Conservation (phyloP, 1,139 yeast genomes). For the Candida pseudocylindracea region DNA sequence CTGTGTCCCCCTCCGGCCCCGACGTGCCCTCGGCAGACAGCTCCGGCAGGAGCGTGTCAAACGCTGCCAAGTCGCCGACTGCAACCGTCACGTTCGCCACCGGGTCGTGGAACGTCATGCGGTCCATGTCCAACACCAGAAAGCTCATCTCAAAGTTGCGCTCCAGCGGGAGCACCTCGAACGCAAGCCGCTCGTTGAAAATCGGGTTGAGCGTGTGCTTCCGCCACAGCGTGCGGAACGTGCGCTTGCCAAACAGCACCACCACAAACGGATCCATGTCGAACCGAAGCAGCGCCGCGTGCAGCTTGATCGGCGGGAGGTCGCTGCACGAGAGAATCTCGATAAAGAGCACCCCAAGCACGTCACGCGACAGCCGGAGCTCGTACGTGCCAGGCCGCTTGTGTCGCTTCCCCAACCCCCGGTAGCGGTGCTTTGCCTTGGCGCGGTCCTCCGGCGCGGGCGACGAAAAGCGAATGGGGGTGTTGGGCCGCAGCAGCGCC, state of each 20-base stretch:
- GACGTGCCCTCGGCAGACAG: too few species aligned
- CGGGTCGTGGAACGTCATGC: conserved; percentile 60
- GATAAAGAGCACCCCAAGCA: conserved; percentile 45
- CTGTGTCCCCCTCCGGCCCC: too few species aligned
- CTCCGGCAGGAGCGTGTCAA: background rate
- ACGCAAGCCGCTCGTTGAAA: conserved; percentile 59
- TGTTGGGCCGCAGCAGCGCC: too few species aligned
- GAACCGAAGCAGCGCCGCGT: conserved; percentile 40
- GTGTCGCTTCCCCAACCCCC: too few species aligned
- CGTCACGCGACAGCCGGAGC: conserved; percentile 1
- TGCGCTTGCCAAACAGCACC: conserved; percentile 72
- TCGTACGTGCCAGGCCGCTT: conserved; percentile 1
- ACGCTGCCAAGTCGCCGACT: conserved; percentile 18
- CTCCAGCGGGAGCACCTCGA: conserved; percentile 56
- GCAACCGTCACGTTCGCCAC: conserved; percentile 46
- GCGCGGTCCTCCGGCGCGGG: too few species aligned
- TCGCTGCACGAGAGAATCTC: conserved; percentile 56
- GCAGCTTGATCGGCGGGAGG: conserved; percentile 41
- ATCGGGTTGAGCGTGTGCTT: conserved; percentile 70
- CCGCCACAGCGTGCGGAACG: conserved; percentile 70
- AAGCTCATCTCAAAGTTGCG: conserved; percentile 41
- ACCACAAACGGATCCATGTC: conserved; percentile 97
- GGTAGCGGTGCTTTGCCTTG: too few species aligned
- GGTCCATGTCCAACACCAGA: conserved; percentile 65
- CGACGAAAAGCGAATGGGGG: too few species aligned